phyloP scores from a whole-genome alignment of 331 rosid genomes.

The Ulmus americana region DNA sequence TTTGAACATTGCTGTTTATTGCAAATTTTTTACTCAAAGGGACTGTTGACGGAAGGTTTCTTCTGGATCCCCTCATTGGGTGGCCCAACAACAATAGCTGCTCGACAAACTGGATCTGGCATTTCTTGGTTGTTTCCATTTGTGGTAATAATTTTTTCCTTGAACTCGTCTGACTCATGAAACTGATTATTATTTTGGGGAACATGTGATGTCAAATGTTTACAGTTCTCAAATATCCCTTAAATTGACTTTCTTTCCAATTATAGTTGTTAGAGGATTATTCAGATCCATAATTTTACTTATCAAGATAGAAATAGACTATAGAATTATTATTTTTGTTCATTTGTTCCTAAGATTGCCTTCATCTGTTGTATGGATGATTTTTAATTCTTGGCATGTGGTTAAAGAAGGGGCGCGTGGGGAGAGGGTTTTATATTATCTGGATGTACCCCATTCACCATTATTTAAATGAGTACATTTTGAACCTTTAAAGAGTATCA shows the following conservation, averaged over 20 bases:
- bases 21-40: constrained; percentile 47
- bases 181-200: constrained; percentile 20
- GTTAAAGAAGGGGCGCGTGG: background rate
- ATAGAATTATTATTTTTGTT: background rate
- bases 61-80: constrained; percentile 98
- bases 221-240: constrained; percentile 5
- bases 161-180: constrained; percentile 7
- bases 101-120: constrained; percentile 95
- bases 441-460: background rate
- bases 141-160: constrained; percentile 54
- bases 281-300: background rate
- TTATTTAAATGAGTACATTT: background rate
- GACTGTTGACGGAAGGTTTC: constrained; percentile 95
- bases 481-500: background rate
- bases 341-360: background rate
- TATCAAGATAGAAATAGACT: background rate
- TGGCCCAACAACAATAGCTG: constrained; percentile 95
- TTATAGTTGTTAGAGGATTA: background rate
- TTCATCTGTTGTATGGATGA: background rate
- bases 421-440: background rate
- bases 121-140: constrained; percentile 93
- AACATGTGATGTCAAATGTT: constrained; percentile 7
- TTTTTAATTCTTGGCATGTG: background rate
- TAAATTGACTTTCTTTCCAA: background rate
- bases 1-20: constrained; percentile 10